These are phyloP conservation scores for Barnettozyma pratensis DNA, from an alignment of 805 yeast genomes.

Conservation along the genomic window DNA sequence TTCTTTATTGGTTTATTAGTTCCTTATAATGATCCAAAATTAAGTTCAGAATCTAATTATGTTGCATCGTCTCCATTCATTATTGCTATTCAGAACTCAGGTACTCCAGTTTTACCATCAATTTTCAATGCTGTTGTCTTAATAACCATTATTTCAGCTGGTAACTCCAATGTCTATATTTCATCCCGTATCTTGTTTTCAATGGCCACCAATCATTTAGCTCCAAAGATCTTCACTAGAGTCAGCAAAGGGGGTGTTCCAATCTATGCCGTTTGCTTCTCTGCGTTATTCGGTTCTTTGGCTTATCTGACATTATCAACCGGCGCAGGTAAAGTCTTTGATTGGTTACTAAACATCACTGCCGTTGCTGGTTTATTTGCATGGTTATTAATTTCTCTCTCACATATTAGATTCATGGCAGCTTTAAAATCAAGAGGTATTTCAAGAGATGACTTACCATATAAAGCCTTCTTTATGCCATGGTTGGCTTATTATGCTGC, in stretches of 20 bases:
- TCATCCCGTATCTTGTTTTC: slow-evolving; percentile 62
- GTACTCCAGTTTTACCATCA: slow-evolving; percentile 43
- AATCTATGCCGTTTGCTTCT: slow-evolving; percentile 44
- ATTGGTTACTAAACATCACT: slow-evolving; percentile 65
- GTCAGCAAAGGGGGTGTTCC: slow-evolving; percentile 58
- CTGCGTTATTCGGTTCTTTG: slow-evolving; percentile 54
- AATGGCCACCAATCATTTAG: slow-evolving; percentile 48
- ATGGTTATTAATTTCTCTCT: slow-evolving; percentile 56
- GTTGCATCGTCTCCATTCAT: slow-evolving; percentile 7
- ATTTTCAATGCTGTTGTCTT: slow-evolving; percentile 68
- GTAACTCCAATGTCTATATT: slow-evolving; percentile 63
- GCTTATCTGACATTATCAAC: slow-evolving; percentile 51
- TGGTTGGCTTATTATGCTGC: slow-evolving; percentile 55
- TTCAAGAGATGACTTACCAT: slow-evolving; percentile 62
- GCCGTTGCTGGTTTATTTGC: slow-evolving; percentile 68
- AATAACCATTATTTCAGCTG: slow-evolving; percentile 64
- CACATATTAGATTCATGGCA: slow-evolving; percentile 62
- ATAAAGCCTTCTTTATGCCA: slow-evolving; percentile 65
- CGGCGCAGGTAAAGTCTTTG: slow-evolving; percentile 51
- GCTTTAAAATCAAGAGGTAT: slow-evolving; percentile 58
- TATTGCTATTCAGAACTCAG: slow-evolving; percentile 8
- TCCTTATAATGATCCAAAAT: slow-evolving; percentile 6
- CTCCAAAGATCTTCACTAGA: slow-evolving; percentile 45
- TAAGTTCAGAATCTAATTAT: slow-evolving; percentile 1
- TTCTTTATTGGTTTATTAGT: slow-evolving; percentile 7